A percentile compares a stretch with the other conserved stretches of the same genome.
These are phyloP conservation scores for Syncephalis plumigaleata DNA, from an alignment of 371 early-diverging fungal species.

Conservation along the genomic window DNA sequence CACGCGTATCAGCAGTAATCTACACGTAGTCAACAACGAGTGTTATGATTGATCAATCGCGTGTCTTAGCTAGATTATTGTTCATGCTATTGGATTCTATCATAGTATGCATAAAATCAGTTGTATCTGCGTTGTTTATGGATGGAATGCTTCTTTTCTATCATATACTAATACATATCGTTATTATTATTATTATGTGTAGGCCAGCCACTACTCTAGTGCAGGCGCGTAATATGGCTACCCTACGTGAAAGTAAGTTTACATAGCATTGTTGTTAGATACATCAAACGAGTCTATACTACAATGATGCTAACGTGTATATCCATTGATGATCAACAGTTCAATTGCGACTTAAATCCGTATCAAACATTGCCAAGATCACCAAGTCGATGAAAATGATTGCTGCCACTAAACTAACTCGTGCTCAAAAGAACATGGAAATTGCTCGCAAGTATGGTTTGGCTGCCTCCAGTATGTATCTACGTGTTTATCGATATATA, in stretches of 20 bases:
- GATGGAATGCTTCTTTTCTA: too few relatives aligned
- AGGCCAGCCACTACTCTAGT: constrained; percentile 4
- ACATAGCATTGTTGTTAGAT: neutral
- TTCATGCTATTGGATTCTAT: too few relatives aligned
- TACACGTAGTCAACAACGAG: too few relatives aligned
- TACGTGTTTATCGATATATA: neutral
- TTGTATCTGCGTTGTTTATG: too few relatives aligned
- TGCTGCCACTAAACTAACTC: constrained; percentile 95
- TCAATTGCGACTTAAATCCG: constrained; percentile 89
- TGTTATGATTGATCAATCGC: too few relatives aligned
- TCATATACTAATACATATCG: too few relatives aligned
- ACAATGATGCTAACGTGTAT: neutral
- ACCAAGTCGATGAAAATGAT: constrained; percentile 99
- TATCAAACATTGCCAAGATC: constrained; percentile 95
- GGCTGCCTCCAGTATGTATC: constrained; percentile 42
- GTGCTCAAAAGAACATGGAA: constrained; percentile 92
- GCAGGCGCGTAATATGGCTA: constrained; percentile 82
- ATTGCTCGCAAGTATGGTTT: constrained; percentile 73
- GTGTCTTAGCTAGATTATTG: too few relatives aligned
- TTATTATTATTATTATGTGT: too few relatives aligned
- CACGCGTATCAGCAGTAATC: too few relatives aligned
- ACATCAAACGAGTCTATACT: neutral
- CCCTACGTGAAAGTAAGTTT: constrained; percentile 74
- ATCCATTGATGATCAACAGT: constrained; percentile 30
- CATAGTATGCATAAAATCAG: too few relatives aligned